phyloP scores from a whole-genome alignment of 2,329 filamentous ascomycete genomes.

The Cadophora gregata region DNA sequence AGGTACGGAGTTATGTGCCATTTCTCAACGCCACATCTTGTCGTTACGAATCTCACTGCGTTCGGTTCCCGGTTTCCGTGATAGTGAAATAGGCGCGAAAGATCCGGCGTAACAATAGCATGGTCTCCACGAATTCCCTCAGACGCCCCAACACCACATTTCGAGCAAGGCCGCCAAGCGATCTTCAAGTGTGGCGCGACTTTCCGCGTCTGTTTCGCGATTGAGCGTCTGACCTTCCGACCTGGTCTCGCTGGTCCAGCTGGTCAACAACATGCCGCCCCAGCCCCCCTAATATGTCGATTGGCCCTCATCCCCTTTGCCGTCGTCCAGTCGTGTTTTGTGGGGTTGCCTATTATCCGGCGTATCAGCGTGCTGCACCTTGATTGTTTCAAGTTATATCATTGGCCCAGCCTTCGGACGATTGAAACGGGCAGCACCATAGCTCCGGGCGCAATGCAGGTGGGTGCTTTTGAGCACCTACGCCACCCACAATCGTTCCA shows the following conservation, averaged over 20 bases:
- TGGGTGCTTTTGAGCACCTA: constrained; percentile 20
- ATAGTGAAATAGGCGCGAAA: constrained; percentile 11
- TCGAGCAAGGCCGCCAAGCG: background rate
- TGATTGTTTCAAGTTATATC: constrained; percentile 30
- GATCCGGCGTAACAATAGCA: constrained; percentile 4
- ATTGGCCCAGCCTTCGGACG: constrained; percentile 32
- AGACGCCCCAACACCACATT: background rate
- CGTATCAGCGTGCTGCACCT: constrained; percentile 16
- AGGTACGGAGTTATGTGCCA: too few species aligned
- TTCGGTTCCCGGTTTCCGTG: background rate
- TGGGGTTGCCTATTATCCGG: background rate
- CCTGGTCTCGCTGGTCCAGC: too few species aligned
- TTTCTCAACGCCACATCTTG: background rate
- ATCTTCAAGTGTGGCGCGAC: constrained; percentile 21
- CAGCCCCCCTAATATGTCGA: constrained; percentile 16
- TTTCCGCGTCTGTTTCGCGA: constrained; percentile 34
- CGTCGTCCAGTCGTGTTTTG: constrained; percentile 6
- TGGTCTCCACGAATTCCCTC: constrained; percentile 10
- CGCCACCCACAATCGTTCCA: constrained; percentile 29
- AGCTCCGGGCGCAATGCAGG: constrained; percentile 22
- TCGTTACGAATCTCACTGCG: background rate
- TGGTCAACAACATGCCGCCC: constrained; percentile 16
- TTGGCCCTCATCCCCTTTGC: constrained; percentile 16
- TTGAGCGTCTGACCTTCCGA: background rate
- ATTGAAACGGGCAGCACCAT: constrained; percentile 24